Percentiles rank a stretch among this genome's conserved stretches.
Conservation (phyloP, 2,329 filamentous ascomycete genomes). For the Phaeophleospora eucalypticola region DNA sequence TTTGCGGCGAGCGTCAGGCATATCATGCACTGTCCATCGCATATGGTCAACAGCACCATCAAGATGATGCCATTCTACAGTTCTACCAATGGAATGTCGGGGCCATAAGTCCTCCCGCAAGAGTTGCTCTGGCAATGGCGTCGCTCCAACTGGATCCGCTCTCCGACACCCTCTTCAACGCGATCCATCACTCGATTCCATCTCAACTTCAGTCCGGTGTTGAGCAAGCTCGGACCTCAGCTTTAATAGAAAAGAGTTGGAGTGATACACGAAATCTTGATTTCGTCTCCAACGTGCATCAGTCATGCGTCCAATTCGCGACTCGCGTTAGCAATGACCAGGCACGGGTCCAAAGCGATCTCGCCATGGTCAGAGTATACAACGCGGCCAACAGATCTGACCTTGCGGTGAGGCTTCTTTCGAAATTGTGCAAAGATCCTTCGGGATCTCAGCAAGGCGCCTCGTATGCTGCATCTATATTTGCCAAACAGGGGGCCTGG, state of each 20-base stretch:
- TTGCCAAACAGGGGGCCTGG: slow-evolving; percentile 10
- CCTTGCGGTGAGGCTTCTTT: slow-evolving; percentile 6
- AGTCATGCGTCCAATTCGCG: not conserved
- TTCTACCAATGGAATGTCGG: too few relatives aligned
- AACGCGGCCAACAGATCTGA: slow-evolving; percentile 6
- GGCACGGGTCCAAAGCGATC: not conserved
- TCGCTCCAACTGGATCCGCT: not conserved
- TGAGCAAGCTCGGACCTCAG: not conserved
- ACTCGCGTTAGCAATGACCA: not conserved
- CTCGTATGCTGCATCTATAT: slow-evolving; percentile 1
- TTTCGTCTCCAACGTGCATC: not conserved
- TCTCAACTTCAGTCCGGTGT: not conserved
- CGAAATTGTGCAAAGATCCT: not conserved
- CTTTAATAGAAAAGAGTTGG: not conserved
- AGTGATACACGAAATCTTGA: not conserved
- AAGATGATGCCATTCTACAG: too few relatives aligned
- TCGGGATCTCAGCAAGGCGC: not conserved
- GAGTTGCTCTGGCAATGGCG: not conserved
- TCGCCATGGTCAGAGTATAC: slow-evolving; percentile 8
- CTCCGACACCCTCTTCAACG: not conserved
- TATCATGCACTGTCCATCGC: too few relatives aligned
- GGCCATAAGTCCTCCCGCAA: not conserved
- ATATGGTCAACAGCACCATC: too few relatives aligned
- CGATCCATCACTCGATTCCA: not conserved
- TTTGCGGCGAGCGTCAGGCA: too few relatives aligned